Evolutionary conservation across 2,329 filamentous ascomycete genomes (phyloP).

Genomic region (Claviceps sp.): DNA sequence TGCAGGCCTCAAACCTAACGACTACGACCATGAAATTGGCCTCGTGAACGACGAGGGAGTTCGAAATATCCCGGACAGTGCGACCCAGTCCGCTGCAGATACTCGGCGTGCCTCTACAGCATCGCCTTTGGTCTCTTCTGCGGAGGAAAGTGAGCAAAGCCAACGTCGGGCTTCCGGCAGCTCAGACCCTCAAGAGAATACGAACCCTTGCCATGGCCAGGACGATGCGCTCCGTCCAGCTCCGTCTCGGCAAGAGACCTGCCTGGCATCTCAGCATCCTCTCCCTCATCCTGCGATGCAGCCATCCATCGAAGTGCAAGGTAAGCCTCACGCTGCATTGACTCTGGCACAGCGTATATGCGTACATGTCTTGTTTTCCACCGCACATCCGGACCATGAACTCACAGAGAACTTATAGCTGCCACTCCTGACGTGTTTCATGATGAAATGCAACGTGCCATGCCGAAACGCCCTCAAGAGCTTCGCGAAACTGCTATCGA

Average conservation of each 20-base stretch:
- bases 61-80: constrained; percentile 10
- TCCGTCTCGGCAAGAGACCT: neutral
- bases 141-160: neutral
- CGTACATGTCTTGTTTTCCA: neutral
- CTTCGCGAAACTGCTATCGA: constrained; percentile 54
- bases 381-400: neutral
- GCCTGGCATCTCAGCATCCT: neutral
- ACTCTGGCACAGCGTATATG: too few species aligned
- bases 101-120: constrained; percentile 4
- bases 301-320: constrained; percentile 22
- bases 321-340: constrained; percentile 6
- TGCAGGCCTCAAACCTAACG: constrained; percentile 39
- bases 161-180: neutral
- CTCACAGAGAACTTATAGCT: constrained; percentile 9
- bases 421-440: constrained; percentile 16
- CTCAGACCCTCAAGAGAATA: neutral
- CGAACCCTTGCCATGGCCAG: neutral
- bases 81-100: constrained; percentile 3
- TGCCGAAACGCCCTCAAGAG: constrained; percentile 18
- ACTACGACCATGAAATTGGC: constrained; percentile 59
- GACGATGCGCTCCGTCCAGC: neutral
- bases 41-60: constrained; percentile 44
- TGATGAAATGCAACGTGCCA: constrained; percentile 19
- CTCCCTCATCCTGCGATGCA: constrained; percentile 11
- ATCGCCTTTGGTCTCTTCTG: constrained; percentile 7